A percentile compares a stretch with the other conserved stretches of the same genome.
Conservation (phyloP, 2,329 filamentous ascomycete species). For the Parafenestella ontariensis region DNA sequence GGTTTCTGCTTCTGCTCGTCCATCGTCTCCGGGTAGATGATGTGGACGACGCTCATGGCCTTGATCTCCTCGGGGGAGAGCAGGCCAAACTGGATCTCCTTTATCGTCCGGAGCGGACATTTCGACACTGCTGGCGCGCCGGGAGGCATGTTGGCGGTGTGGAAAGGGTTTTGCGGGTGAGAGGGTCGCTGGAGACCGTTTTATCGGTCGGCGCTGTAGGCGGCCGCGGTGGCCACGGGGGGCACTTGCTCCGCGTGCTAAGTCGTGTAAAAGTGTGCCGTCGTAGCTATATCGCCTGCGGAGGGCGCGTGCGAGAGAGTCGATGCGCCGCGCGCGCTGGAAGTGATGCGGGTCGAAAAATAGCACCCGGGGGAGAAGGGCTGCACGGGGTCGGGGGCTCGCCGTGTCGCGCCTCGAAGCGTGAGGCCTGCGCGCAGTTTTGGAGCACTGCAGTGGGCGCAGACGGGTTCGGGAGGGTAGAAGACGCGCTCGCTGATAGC, state of each 20-base stretch:
- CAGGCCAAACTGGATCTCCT: slow-evolving; percentile 99
- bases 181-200: slow-evolving; percentile 13
- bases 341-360: slow-evolving; percentile 38
- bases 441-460: slow-evolving; percentile 35
- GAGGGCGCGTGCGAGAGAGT: slow-evolving; percentile 15
- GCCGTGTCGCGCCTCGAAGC: slow-evolving; percentile 35
- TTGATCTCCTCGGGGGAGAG: slow-evolving; percentile 99
- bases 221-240: slow-evolving; percentile 37
- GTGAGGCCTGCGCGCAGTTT: slow-evolving; percentile 30
- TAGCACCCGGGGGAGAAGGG: slow-evolving; percentile 35
- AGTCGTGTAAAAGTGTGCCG: slow-evolving; percentile 21
- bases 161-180: slow-evolving; percentile 9
- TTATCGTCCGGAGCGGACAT: slow-evolving; percentile 88
- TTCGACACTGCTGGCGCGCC: slow-evolving; percentile 76
- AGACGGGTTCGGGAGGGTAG: slow-evolving; percentile 27
- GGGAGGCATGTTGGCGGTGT: slow-evolving; percentile 72
- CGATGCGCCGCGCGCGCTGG: slow-evolving; percentile 45
- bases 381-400: slow-evolving; percentile 38
- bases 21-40: slow-evolving; percentile 99
- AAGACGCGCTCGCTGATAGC: slow-evolving; percentile 46
- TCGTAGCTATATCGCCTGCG: slow-evolving; percentile 24
- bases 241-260: slow-evolving; percentile 34
- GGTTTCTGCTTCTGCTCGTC: slow-evolving; percentile 92
- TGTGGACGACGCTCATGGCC: slow-evolving; percentile 95
- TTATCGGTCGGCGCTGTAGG: slow-evolving; percentile 26